Evolutionary conservation across 2,329 filamentous ascomycete genomes (phyloP), one percentile per base, ranked within the genome.

Genomic region (Colletotrichum kahawae): DNA sequence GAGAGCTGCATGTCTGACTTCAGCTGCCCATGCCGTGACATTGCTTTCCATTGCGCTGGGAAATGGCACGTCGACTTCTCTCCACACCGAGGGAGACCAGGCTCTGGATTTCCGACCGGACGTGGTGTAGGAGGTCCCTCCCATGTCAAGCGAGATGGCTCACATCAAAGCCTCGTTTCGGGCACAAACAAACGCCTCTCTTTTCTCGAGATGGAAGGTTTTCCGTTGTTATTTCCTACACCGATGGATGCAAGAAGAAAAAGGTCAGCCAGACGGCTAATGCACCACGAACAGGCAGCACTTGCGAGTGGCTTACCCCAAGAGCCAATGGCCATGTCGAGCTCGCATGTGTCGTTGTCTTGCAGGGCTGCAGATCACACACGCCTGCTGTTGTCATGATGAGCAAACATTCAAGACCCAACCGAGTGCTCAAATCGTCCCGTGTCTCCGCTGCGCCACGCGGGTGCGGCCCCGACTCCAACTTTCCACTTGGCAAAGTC

Each of bases 361-460:
- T 36, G 24, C 29, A 36, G 48, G 34, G 29, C 57, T 75, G 63
- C 43, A 29, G 16, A 29, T 29, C 43, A 48, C 38, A 64, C 69
- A 73, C 57, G 64, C 67, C 69, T 51, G 51, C 56, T 10, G 29
- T 21, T 43, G 34, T 73, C 63, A 64, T 72, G 12, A 29, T 54
- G 33, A 67, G 59, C n/a, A 54, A 48, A 48, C 51, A 74, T 33
- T 27, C 8, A 14, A 62, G 10, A 59, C 48, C 43, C 43, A 51
- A n/a, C 27, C 27, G 36, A 27, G 34, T 10, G 16, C 56, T 67
- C 12, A n/a, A 51, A 9, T 21, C 21, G 14, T 57, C 54, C 60
- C 48, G 67, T 60, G 48, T 74, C 67, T 43, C 14, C 14, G 38
- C 67, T 74, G 67, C 67, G 67, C 67, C 71, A 74, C 60, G 27